These are phyloP conservation scores for Ophiostoma perfectum DNA, from an alignment of 2,329 filamentous ascomycete genomes.

Conservation along the genomic window DNA sequence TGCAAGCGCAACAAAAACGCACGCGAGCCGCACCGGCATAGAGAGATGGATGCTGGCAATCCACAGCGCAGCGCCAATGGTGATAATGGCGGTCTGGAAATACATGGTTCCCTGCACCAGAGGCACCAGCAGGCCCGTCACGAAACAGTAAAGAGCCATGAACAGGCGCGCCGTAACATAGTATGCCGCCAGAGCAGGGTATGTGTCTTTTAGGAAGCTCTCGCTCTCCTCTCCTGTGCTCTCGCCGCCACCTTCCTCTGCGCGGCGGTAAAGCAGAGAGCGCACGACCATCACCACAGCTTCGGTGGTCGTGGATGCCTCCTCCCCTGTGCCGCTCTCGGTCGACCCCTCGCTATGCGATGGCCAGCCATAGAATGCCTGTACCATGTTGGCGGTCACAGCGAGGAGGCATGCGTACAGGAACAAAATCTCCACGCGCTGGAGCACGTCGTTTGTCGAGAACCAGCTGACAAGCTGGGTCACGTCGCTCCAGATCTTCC, in stretches of 20 bases:
- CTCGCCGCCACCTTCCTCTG: background rate
- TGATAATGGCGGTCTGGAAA: conserved; percentile 39
- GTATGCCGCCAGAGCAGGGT: conserved; percentile 54
- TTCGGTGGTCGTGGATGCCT: background rate
- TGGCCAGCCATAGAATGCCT: conserved; percentile 43
- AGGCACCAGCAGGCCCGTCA: conserved; percentile 46
- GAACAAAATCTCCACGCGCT: conserved; percentile 55
- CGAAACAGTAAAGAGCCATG: conserved; percentile 43
- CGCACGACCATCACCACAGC: background rate
- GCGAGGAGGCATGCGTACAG: conserved; percentile 56
- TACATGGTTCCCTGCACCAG: conserved; percentile 56
- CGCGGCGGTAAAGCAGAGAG: conserved; percentile 14
- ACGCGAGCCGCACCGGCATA: conserved; percentile 48
- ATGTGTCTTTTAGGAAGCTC: conserved; percentile 41
- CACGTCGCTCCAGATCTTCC: conserved; percentile 60
- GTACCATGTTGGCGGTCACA: conserved; percentile 58
- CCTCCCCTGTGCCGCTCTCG: background rate
- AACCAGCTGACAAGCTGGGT: conserved; percentile 56
- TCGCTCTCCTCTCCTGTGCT: background rate
- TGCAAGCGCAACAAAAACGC: conserved; percentile 52
- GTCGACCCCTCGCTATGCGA: background rate
- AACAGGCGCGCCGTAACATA: conserved; percentile 55
- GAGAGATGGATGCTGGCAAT: conserved; percentile 54
- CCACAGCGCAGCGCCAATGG: conserved; percentile 52
- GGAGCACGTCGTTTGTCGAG: conserved; percentile 56